Percentiles rank a stretch among this genome's conserved stretches.
Evolutionary conservation across 2,329 filamentous ascomycete genomes (phyloP).

Genomic region (Emergomyces pasteurianus): DNA sequence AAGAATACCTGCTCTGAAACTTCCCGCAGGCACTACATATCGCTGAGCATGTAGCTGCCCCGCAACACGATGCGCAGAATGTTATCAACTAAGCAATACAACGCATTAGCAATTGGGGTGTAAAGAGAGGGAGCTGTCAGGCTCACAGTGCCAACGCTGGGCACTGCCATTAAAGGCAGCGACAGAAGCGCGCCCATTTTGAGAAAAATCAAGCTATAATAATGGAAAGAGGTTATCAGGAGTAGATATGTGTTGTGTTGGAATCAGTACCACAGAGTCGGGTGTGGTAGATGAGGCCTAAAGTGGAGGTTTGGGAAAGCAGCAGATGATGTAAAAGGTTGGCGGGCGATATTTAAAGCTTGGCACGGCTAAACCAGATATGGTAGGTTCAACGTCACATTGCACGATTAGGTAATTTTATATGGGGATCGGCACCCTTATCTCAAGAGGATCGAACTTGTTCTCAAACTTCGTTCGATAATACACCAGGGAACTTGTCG

Average conservation of each 20-base stretch:
- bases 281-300: background rate
- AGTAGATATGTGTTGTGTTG: background rate
- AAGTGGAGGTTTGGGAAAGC: background rate
- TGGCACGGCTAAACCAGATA: background rate
- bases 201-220: constrained; percentile 2
- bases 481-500: background rate
- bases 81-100: constrained; percentile 52
- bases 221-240: background rate
- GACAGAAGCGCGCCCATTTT: constrained; percentile 86
- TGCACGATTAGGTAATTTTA: background rate
- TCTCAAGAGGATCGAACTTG: background rate
- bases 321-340: background rate
- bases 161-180: constrained; percentile 76
- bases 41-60: constrained; percentile 90
- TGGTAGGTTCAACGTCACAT: background rate
- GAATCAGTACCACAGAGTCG: background rate
- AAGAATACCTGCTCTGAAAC: constrained; percentile 74
- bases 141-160: constrained; percentile 73
- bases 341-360: background rate
- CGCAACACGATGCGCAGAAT: constrained; percentile 81
- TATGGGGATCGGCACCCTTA: background rate
- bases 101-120: background rate
- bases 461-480: background rate
- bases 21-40: constrained; percentile 94
- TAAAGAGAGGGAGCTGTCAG: constrained; percentile 7